Evolutionary conservation across 768 basidiomycete genomes (phyloP).

Genomic region (Harrya chromipes): DNA sequence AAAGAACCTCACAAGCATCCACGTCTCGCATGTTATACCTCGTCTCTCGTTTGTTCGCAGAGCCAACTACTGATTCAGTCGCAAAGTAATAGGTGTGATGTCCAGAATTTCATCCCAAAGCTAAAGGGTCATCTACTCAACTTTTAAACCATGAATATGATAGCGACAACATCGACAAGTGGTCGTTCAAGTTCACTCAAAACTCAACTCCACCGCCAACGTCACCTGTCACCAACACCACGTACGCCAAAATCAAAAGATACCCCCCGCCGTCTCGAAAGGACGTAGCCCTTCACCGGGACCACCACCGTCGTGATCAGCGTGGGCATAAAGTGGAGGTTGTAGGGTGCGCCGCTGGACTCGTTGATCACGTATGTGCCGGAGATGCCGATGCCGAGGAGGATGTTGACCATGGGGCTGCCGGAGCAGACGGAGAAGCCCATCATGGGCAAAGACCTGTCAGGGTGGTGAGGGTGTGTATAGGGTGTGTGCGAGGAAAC

Average conservation of each 20-base stretch:
- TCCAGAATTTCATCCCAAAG: too few relatives aligned
- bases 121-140: too few relatives aligned
- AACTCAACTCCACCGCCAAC: too few relatives aligned
- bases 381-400: conserved; percentile 88
- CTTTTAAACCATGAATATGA: too few relatives aligned
- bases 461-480: neutral
- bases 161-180: too few relatives aligned
- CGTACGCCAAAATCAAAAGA: conserved; percentile 74
- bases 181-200: too few relatives aligned
- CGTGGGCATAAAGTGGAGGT: conserved; percentile 77
- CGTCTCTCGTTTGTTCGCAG: too few relatives aligned
- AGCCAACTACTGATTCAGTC: too few relatives aligned
- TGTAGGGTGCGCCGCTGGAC: conserved; percentile 52
- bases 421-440: conserved; percentile 95
- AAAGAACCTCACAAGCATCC: too few relatives aligned
- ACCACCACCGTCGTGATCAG: conserved; percentile 86
- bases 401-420: conserved; percentile 88
- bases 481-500: conserved; percentile 20
- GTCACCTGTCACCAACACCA: too few relatives aligned
- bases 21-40: too few relatives aligned
- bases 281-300: conserved; percentile 77
- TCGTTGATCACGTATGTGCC: conserved; percentile 81
- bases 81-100: too few relatives aligned
- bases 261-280: conserved; percentile 80
- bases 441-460: conserved; percentile 89